Base-by-base conservation (phyloP, 1,139 yeast genomes). In the Diutina siamensis region DNA sequence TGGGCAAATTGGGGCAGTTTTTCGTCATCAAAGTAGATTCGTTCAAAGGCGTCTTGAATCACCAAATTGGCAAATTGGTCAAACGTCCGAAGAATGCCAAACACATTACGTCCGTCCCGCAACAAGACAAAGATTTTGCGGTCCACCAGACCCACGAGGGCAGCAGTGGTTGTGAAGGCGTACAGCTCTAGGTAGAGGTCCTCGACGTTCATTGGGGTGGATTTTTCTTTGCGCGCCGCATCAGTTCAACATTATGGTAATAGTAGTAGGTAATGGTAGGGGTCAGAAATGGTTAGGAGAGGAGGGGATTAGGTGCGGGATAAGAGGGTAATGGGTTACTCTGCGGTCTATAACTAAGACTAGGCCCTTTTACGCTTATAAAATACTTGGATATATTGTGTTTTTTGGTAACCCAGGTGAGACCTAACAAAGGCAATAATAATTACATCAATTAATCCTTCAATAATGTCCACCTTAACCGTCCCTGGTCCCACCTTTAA, bases 131-230 rank as follows among this genome's bases (percentile, higher is more conserved):
- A 82, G 36, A 87, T 83, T 57, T 81, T 82, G 61, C 95, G 78
- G 62, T 92, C 97, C 19, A 92, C 95, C 18, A 94, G 83, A 25
- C 95, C 96, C 42, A 92, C 88, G 47, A 92, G 78, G 27, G 96
- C 95, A 1, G 97, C 97, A 0, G 97, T 95, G 1, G 98, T 92
- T 46, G 97, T 92, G 67, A 89, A 92, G 31, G 94, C 88, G 57
- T 82, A 86, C 52, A 94, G 72, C 56, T 76, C 80, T 50, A 76
- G 63, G 57, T 76, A 76, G 50, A 76, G 64, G 55, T 76, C 74
- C 54, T 71, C 74, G 20, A 68, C 75, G 44, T 40, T 28, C 35
- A 28, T 40, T 15, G 32, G 10, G 20, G 17, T 7, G 20, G 22
- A 13, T 17, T 40, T 38, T 38, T 38, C 32, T n/a, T 21, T 22